Conservation (phyloP, 2,329 filamentous ascomycete species). For the Penicillium sp. region DNA sequence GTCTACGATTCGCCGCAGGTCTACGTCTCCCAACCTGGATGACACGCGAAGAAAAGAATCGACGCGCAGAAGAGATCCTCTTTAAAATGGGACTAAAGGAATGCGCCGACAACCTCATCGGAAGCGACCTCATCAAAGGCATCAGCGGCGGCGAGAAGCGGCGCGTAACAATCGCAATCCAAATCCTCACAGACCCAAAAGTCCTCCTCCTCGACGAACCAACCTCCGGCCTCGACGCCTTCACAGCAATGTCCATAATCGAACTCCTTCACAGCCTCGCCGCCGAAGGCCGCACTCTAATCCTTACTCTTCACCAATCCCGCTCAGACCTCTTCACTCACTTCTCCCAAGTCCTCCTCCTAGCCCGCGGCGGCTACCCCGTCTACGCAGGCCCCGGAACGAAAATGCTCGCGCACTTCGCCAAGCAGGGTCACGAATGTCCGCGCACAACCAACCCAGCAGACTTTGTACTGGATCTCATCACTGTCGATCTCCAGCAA, state of each 20-base stretch:
- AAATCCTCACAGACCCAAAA: constrained; percentile 72
- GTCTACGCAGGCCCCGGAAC: constrained; percentile 65
- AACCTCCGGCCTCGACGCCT: constrained; percentile 73
- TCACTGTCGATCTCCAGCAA: constrained; percentile 72
- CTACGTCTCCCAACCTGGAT: constrained; percentile 70
- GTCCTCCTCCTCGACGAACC: constrained; percentile 75
- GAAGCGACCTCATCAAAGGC: constrained; percentile 70
- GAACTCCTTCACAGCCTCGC: constrained; percentile 70
- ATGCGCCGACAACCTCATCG: constrained; percentile 72
- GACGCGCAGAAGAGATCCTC: constrained; percentile 68
- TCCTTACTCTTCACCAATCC: constrained; percentile 77
- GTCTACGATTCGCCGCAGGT: constrained; percentile 68
- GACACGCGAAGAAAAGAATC: constrained; percentile 65
- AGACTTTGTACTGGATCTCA: constrained; percentile 74
- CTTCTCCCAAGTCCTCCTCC: constrained; percentile 69
- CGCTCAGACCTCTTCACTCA: constrained; percentile 70
- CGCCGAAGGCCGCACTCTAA: constrained; percentile 69
- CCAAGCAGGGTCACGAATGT: constrained; percentile 60
- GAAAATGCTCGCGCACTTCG: constrained; percentile 67
- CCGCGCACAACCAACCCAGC: constrained; percentile 71
- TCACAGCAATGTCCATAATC: constrained; percentile 74
- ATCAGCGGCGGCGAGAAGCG: constrained; percentile 79
- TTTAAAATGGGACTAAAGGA: constrained; percentile 76
- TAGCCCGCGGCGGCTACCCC: constrained; percentile 67
- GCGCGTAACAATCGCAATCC: constrained; percentile 73